Conservation (phyloP, 441 rosid genomes). For the Monsonia emarginata region DNA sequence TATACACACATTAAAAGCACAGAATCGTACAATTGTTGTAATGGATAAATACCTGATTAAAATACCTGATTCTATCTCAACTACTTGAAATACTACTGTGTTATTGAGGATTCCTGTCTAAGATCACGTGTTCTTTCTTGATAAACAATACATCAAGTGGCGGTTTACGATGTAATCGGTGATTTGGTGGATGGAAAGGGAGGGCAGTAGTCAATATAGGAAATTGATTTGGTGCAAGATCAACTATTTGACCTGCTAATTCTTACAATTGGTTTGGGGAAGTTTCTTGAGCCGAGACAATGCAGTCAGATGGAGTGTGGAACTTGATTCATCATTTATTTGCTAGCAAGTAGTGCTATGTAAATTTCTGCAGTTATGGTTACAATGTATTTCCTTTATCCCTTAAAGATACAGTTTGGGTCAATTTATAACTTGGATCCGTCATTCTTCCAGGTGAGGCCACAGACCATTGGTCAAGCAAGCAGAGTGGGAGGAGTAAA, state of each 20-base stretch:
- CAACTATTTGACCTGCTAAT: too few relatives aligned
- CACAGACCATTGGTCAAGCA: conserved; percentile 85
- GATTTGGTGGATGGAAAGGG: neutral
- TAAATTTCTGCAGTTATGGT: neutral
- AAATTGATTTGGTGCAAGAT: too few relatives aligned
- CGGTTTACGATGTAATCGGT: neutral
- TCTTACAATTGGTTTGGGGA: neutral
- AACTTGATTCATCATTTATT: neutral
- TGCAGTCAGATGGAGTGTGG: too few relatives aligned
- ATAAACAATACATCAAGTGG: neutral
- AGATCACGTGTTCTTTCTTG: too few relatives aligned
- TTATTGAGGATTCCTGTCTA: too few relatives aligned
- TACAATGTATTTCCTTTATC: neutral
- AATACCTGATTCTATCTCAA: too few relatives aligned
- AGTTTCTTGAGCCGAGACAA: neutral
- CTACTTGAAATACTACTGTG: too few relatives aligned
- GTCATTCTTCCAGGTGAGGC: conserved; percentile 52
- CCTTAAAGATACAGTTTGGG: neutral
- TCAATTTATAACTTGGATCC: neutral
- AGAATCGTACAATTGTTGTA: neutral
- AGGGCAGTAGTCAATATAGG: neutral
- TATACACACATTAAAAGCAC: neutral
- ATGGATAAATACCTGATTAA: neutral
- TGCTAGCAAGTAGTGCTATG: neutral
- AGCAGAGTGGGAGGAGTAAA: conserved; percentile 93